Conservation (phyloP, 164 flowering plant genomes). For the Akebia trifoliata region DNA sequence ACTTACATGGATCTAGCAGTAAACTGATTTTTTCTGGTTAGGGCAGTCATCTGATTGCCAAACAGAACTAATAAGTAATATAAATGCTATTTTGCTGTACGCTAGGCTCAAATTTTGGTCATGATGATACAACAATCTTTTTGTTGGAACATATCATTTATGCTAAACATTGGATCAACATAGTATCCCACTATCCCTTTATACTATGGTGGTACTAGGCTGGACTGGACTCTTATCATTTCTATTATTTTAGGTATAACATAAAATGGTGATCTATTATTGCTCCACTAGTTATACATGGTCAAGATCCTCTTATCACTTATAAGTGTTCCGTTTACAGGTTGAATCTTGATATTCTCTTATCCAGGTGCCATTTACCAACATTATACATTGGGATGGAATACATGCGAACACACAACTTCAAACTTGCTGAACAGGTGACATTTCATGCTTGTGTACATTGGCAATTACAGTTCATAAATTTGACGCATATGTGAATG, state of each 20-base stretch:
- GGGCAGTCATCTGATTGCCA: too few species aligned
- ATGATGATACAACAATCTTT: too few species aligned
- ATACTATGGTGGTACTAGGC: too few species aligned
- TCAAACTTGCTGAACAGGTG: slow-evolving; percentile 95
- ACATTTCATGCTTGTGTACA: background rate
- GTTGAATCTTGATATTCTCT: slow-evolving; percentile 47
- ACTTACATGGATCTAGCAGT: too few species aligned
- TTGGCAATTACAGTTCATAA: background rate
- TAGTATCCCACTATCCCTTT: too few species aligned
- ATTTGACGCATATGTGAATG: background rate
- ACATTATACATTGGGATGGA: slow-evolving; percentile 94
- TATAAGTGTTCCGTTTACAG: slow-evolving; percentile 32
- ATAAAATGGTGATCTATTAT: background rate
- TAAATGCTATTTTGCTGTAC: too few species aligned
- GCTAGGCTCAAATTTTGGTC: too few species aligned
- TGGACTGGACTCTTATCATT: too few species aligned
- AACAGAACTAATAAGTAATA: too few species aligned
- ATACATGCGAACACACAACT: slow-evolving; percentile 92
- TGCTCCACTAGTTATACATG: background rate
- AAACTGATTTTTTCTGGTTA: too few species aligned
- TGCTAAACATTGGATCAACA: too few species aligned
- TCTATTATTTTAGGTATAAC: background rate
- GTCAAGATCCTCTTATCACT: slow-evolving; percentile 18
- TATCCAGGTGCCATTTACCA: slow-evolving; percentile 95
- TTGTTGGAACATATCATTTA: too few species aligned